These are phyloP conservation scores for Saturnispora dispora DNA, from an alignment of 805 yeast genomes.

Conservation along the genomic window DNA sequence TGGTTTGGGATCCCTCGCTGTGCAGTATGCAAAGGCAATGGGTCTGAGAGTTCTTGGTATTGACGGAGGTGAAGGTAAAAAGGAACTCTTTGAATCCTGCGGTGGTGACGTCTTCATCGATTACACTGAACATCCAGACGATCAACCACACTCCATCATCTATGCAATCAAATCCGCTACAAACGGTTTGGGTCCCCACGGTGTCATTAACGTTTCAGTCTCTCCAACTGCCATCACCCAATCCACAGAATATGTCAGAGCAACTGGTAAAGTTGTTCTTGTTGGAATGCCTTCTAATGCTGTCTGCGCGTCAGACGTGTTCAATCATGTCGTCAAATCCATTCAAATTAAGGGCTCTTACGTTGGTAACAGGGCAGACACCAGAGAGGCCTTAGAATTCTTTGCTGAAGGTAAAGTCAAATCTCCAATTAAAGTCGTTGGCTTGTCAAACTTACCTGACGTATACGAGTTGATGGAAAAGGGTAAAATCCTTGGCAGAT, in stretches of 20 bases:
- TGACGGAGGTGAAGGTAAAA: conserved; percentile 41
- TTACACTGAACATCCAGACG: conserved; percentile 28
- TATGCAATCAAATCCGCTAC: conserved; percentile 33
- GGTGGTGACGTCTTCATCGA: conserved; percentile 43
- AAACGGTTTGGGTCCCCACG: conserved; percentile 41
- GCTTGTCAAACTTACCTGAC: conserved; percentile 39
- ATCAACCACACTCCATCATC: conserved; percentile 30
- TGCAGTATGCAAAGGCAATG: conserved; percentile 43
- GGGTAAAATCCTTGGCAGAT: conserved; percentile 56
- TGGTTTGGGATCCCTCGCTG: conserved; percentile 43
- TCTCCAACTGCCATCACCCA: conserved; percentile 40
- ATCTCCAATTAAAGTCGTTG: conserved; percentile 48
- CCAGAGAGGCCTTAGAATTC: conserved; percentile 50
- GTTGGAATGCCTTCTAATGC: conserved; percentile 61
- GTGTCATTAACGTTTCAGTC: conserved; percentile 44
- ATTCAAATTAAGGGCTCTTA: conserved; percentile 47
- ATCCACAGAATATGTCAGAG: conserved; percentile 34
- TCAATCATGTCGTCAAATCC: conserved; percentile 46
- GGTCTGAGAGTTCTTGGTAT: conserved; percentile 40
- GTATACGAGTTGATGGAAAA: conserved; percentile 49
- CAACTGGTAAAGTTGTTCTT: conserved; percentile 49
- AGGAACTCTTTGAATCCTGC: conserved; percentile 30
- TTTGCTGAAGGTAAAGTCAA: conserved; percentile 42
- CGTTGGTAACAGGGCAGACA: conserved; percentile 54
- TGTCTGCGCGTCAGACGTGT: conserved; percentile 41